Base-by-base conservation (phyloP, 2,329 filamentous ascomycete species). In the Ceratocystiopsis sp. region DNA sequence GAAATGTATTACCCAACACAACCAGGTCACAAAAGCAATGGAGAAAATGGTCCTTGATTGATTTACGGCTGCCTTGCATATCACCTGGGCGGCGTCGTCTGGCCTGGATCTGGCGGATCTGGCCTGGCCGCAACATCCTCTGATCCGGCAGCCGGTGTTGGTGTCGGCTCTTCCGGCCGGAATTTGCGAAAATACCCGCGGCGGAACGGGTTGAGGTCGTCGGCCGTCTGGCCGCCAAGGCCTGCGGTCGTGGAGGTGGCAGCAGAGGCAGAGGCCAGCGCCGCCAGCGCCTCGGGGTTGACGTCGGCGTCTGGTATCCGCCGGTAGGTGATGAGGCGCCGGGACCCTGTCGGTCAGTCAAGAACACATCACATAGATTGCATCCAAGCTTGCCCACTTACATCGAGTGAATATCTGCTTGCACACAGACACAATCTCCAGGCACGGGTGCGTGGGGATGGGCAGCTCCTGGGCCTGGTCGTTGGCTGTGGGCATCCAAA, bases 401-500 rank as follows among this genome's bases (percentile, higher is more conserved):
- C 25, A 29, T 4, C 25, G 25, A 29, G 25, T 89, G 57, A 98
- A 98, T 0, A 73, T 68, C 57, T 98, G 91, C 8, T 83, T 75
- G 55, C 86, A 94, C 29, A 86, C 73, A 37, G 72, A 77, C 17
- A 86, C 70, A 19, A 89, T 63, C 53, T 81, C 72, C 14, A 98
- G 63, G 45, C 73, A 75, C 0, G 82, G 80, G 57, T 96, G 85
- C 17, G 68, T 70, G 0, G 89, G 89, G 14, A 89, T 71, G 0
- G 75, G 67, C 18, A 94, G 75, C 55, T 89, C 82, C 45, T 80
- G 73, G 40, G 84, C 72, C 51, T 85, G 73, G 47, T 83, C 78
- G 55, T 84, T 86, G 25, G 85, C 80, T 0, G 86, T 93, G 0
- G 91, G 91, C 84, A 96, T 93, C 91, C 91, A 98, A 66, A 98